Evolutionary conservation across 2,329 filamentous ascomycete species (phyloP).

Genomic region (Penicillium sclerotiorum): DNA sequence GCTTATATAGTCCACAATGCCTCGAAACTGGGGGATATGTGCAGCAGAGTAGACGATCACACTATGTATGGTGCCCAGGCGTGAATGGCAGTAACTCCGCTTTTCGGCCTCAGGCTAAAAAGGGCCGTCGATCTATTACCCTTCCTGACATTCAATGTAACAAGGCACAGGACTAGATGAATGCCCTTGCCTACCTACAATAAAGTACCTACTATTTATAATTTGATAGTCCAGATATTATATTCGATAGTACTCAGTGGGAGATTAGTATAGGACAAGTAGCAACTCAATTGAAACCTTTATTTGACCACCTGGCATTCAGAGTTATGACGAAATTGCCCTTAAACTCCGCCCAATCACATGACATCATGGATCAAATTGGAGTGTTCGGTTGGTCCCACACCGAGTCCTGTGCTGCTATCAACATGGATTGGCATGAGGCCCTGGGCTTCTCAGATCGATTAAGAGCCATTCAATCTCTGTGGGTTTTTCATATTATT

Average conservation of each 20-base stretch:
- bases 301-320: background rate
- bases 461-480: slow-evolving; percentile 63
- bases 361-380: background rate
- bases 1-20: background rate
- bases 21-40: background rate
- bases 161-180: background rate
- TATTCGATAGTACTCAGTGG: no score
- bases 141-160: background rate
- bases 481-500: slow-evolving; percentile 51
- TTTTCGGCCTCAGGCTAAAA: background rate
- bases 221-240: no score
- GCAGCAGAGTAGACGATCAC: no score
- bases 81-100: background rate
- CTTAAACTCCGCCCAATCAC: slow-evolving; percentile 2
- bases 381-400: background rate
- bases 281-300: no score
- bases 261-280: no score
- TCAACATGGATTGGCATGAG: slow-evolving; percentile 50
- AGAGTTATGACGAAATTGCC: background rate
- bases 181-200: background rate
- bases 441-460: slow-evolving; percentile 61
- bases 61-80: no score
- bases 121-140: slow-evolving; percentile 1
- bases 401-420: slow-evolving; percentile 14
- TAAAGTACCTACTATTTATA: no score